Evolutionary conservation across 495 filamentous ascomycete genomes (phyloP), one percentile per base, ranked within the genome.

Genomic region (Usnea hakonensis): DNA sequence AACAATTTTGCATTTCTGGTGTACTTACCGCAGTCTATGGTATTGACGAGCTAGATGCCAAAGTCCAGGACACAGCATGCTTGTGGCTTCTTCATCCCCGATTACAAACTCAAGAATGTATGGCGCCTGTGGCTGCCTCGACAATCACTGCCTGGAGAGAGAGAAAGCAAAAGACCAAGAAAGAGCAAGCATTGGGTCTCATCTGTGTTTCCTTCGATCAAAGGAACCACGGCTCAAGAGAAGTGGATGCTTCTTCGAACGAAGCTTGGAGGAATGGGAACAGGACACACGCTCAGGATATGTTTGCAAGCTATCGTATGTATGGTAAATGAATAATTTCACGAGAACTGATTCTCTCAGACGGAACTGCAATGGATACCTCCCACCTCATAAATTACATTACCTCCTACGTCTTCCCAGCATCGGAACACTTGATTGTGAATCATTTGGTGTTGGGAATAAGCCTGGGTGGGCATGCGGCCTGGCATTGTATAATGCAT

Each of bases 71-170:
- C 3, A 74, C 92, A 16, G 85, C 90, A 35, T 89, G 86, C 71
- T 78, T 95, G 50, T 96, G 91, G 90, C 83, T 97, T 19, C 81
- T 96, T 36, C 90, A 97, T 73, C 89, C 88, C 2, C 85, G 94
- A 26, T 74, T 87, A 37, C 76, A 83, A 35, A 83, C 75, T 1
- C 84, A 90, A 70, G 84, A 83, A 57, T 79, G 79, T 62, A 96
- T 97, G 93, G 71, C 70, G 0, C 76, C 76, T 28, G 71, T 86
- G 43, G 87, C 85, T 13, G 72, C 74, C 5, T 74, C 77, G 1
- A 74, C 75, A n/a, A 80, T 90, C 52, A 64, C 69, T 40, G 77
- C 81, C 64, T 89, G 85, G 84, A 86, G 86, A 68, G 68, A 67
- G 17, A 66, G 65, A 33, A 62, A 69, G 9, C 35, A 44, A 43